Base-by-base conservation (phyloP, 352 stramenopile genomes). In the Paralagenidium karlingii region DNA sequence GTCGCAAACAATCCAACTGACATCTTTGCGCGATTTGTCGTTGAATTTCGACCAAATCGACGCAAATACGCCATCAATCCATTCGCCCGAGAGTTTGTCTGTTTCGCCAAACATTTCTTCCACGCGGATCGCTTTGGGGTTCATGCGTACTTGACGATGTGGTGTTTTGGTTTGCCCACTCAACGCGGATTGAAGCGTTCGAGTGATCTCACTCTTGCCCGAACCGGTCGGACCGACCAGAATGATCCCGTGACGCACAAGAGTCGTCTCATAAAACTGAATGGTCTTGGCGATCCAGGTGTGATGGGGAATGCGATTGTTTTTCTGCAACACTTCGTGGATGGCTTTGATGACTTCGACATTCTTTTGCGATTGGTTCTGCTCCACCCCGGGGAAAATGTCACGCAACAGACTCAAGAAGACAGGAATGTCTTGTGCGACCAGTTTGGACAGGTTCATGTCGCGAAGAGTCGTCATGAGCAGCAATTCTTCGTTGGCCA, bases 391-490 rank as follows among this genome's bases (percentile, higher is more conserved):
- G 8, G 76, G 83, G 38, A 95, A 95, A 30, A 96, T 80, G 49
- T 95, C 82, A 12, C 59, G 50, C 25, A 96, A 49, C 3, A 96
- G 68, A 0, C 81, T 86, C n/a, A 87, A 52, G 57, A 96, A 96
- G 25, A 96, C 74, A 1, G 87, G 87, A 4, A 96, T 68, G 57
- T 96, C 87, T 8, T 94, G 70, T 13, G 82, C 76, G 5, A 96
- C 61, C 16, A 96, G 82, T 55, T 96, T 96, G n/a, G 81, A 88
- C 4, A 96, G 52, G 39, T 96, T 96, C 52, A 87, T 94, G 56
- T 96, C 87, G 1, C 94, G 68, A 28, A 98, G 65, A 10, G 91
- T 98, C 9, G 91, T 83, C 68, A 97, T 97, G 25, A 98, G 64
- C 15, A 98, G 55, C 27, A 96, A 75, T 30, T 93, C 77, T 58